These are phyloP conservation scores for Podospora pseudoanserina DNA, from an alignment of 495 filamentous ascomycete genomes.

Conservation along the genomic window DNA sequence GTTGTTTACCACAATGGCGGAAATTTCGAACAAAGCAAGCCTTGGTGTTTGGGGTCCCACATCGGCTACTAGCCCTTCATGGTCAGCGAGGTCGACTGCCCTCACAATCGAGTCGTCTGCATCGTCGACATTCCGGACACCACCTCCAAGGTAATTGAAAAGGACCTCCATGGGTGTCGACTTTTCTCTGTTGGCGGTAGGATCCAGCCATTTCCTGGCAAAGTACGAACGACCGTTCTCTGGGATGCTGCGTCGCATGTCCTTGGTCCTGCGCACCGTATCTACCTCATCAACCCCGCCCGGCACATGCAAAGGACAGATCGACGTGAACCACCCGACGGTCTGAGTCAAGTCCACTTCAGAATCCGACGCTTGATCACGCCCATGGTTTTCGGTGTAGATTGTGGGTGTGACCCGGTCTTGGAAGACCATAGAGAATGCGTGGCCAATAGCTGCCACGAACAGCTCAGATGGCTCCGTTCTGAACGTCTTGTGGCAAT, in stretches of 20 bases:
- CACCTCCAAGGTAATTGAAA: conserved; percentile 51
- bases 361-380: conserved; percentile 48
- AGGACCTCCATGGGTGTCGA: conserved; percentile 51
- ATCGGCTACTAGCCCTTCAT: conserved; percentile 41
- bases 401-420: conserved; percentile 48
- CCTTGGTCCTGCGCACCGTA: conserved; percentile 24
- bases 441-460: conserved; percentile 28
- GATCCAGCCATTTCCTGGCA: conserved; percentile 38
- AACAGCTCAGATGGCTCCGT: conserved; percentile 35
- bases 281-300: conserved; percentile 15
- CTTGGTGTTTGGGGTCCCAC: conserved; percentile 41
- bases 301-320: conserved; percentile 45
- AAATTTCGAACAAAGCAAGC: conserved; percentile 56
- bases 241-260: conserved; percentile 24
- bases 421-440: conserved; percentile 32
- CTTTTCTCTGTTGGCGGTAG: conserved; percentile 24
- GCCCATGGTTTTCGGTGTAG: conserved; percentile 51
- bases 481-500: conserved; percentile 28
- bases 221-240: conserved; percentile 28
- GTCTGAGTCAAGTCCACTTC: conserved; percentile 55
- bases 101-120: conserved; percentile 44
- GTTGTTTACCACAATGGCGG: conserved; percentile 17
- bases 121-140: conserved; percentile 55
- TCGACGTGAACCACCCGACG: conserved; percentile 60
- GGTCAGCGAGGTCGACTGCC: conserved; percentile 22